Conservation (phyloP, 2,329 filamentous ascomycete species). For the Trichoderma hamatum region DNA sequence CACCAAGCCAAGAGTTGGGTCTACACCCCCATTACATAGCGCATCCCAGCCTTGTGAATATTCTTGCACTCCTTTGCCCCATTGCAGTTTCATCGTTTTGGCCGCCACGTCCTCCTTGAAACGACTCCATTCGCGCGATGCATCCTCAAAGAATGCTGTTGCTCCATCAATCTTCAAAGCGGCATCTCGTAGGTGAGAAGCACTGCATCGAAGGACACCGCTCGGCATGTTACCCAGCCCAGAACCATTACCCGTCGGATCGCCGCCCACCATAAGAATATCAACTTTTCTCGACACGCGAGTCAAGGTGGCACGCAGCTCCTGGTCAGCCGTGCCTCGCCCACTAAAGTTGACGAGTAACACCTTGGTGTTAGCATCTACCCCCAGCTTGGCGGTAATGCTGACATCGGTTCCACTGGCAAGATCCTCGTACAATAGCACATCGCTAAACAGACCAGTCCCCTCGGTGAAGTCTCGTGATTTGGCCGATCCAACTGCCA, state of each 20-base stretch:
- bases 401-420: background rate
- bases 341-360: constrained; percentile 3
- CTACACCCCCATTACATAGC: background rate
- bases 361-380: constrained; percentile 7
- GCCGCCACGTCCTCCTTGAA: constrained; percentile 2
- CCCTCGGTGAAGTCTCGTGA: background rate
- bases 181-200: background rate
- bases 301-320: background rate
- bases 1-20: constrained; percentile 7
- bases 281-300: background rate
- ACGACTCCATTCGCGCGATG: background rate
- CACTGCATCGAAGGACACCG: background rate
- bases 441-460: constrained; percentile 1
- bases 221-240: background rate
- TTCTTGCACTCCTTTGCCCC: constrained; percentile 14
- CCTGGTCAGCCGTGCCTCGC: constrained; percentile 1
- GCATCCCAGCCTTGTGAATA: background rate
- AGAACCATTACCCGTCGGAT: background rate
- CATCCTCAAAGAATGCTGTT: background rate
- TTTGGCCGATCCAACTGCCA: background rate
- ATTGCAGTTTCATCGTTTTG: background rate
- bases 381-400: background rate
- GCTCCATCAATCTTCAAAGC: background rate
- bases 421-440: background rate
- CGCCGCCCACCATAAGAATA: constrained; percentile 1